Evolutionary conservation across 2,329 filamentous ascomycete genomes (phyloP).

Genomic region (Diaporthe sp.): DNA sequence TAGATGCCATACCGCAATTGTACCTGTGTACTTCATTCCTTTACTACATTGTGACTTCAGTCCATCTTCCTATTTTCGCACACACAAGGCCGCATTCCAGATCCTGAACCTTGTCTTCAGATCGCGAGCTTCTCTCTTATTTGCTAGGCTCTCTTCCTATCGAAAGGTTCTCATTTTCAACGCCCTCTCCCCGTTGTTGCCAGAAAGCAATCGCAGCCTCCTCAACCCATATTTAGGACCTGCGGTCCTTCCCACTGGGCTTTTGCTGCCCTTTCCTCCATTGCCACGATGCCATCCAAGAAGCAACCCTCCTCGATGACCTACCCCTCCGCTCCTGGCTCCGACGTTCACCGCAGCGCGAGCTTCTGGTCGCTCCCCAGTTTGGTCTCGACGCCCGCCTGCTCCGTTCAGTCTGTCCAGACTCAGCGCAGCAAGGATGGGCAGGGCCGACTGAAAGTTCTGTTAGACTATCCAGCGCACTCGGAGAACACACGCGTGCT

Average conservation of each 20-base stretch:
- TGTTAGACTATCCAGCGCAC: background rate
- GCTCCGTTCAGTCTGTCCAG: constrained; percentile 19
- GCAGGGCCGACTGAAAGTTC: background rate
- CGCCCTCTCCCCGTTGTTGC: background rate
- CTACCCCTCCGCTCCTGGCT: constrained; percentile 30
- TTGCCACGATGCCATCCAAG: constrained; percentile 12
- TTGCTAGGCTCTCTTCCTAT: background rate
- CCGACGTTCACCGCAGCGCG: constrained; percentile 24
- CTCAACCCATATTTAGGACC: background rate
- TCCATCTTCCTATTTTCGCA: background rate
- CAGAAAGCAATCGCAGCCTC: background rate
- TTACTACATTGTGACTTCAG: background rate
- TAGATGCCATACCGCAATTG: background rate
- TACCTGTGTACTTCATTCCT: background rate
- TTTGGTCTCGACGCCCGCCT: constrained; percentile 11
- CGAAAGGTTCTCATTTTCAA: background rate
- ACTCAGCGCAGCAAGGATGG: constrained; percentile 19
- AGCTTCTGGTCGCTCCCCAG: constrained; percentile 35
- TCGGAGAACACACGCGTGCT: background rate
- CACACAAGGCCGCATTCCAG: background rate
- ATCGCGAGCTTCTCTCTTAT: background rate
- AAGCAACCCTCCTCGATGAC: background rate
- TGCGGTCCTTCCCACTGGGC: background rate
- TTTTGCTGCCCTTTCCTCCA: background rate
- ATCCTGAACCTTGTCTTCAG: too few species aligned